Base-by-base conservation (phyloP, 2,329 filamentous ascomycete species). In the Penicillium olsonii region DNA sequence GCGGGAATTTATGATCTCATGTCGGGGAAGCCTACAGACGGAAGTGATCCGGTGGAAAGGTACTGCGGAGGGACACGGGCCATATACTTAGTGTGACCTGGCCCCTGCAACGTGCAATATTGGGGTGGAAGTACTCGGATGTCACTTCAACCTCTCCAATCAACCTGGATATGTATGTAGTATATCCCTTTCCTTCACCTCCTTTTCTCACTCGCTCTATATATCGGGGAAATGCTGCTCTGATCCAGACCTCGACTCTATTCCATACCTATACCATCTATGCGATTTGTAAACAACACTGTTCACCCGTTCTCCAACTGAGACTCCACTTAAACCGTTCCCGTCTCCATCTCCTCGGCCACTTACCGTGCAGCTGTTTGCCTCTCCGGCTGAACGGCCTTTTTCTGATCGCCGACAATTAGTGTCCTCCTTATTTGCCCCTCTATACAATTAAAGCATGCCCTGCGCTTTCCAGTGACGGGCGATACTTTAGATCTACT, bases 271-370 rank as follows among this genome's bases (percentile, higher is more conserved):
- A n/a, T 34, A 14, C 15, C 37, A n/a, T 33, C 14, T 37, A 14
- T 26, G 45, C 37, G 22, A 18, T 24, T 42, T 10, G 33, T 35
- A 35, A 35, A 35, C n/a, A 34, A 34, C 29, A 35, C 41, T 45
- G 48, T 51, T 44, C 52, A 40, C 27, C 26, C 45, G 42, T 50
- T 45, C 42, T 37, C 40, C 40, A 37, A 49, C 40, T 39, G n/a
- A n/a, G 37, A 39, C 45, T 33, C 37, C 53, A 46, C 44, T 49
- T 42, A 46, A 48, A 40, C 44, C 38, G 37, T 44, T 53, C 45
- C 45, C 42, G 40, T 49, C 55, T 52, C 56, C 58, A 56, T 46
- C 42, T 10, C 17, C 37, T 54, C 51, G 53, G 33, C 59, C 59
- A 61, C 41, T 61, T 42, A 61, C 58, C 54, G 52, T 37, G 20